Evolutionary conservation across 2,329 filamentous ascomycete genomes (phyloP).

Genomic region (Didymella segeticola): DNA sequence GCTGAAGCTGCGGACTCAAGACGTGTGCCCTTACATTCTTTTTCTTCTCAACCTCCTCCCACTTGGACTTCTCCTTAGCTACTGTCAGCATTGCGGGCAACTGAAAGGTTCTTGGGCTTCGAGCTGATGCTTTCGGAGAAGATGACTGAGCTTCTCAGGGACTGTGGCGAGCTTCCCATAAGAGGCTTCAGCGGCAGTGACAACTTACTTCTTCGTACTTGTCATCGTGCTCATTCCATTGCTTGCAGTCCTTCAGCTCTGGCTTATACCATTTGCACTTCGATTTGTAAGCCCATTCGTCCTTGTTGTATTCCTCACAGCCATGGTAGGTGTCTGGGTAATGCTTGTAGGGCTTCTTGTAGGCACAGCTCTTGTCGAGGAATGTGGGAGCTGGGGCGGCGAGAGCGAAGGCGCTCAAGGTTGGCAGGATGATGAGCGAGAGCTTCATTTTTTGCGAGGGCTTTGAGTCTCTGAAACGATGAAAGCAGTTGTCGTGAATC

Average conservation of each 20-base stretch:
- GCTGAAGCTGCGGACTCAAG: too few relatives aligned
- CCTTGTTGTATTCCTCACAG: slow-evolving; percentile 6
- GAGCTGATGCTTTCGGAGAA: too few relatives aligned
- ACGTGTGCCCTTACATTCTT: background rate
- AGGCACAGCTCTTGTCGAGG: slow-evolving; percentile 1
- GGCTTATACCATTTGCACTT: slow-evolving; percentile 7
- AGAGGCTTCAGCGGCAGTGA: too few relatives aligned
- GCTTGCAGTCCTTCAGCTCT: slow-evolving; percentile 5
- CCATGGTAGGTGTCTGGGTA: slow-evolving; percentile 6
- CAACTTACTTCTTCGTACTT: background rate
- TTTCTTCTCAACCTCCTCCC: background rate
- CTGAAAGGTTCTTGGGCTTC: too few relatives aligned
- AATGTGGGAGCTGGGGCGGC: slow-evolving; percentile 3
- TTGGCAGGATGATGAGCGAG: background rate
- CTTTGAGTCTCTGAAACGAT: background rate
- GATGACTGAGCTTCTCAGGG: too few relatives aligned
- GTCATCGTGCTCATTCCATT: background rate
- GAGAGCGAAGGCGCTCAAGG: slow-evolving; percentile 8
- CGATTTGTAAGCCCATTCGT: slow-evolving; percentile 3
- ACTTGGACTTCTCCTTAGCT: background rate
- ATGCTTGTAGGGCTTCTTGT: slow-evolving; percentile 5
- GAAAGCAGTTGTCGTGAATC: background rate
- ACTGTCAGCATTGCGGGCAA: too few relatives aligned
- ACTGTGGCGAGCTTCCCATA: too few relatives aligned
- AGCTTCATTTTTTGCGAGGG: background rate